Evolutionary conservation across 257 asterid genomes (phyloP).

Genomic region (Plantago major): DNA sequence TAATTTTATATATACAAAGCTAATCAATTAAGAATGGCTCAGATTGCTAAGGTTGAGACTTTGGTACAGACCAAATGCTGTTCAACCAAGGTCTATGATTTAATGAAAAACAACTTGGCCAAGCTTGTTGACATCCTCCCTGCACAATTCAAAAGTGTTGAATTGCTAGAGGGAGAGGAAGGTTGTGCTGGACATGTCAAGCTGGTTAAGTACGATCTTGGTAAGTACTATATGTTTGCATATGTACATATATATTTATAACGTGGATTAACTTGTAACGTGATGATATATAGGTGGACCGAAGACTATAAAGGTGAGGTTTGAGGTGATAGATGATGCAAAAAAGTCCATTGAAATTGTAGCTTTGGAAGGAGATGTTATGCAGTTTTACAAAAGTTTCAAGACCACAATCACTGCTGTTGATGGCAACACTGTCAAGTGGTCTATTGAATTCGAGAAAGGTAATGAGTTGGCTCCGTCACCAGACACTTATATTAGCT

Average conservation of each 20-base stretch:
- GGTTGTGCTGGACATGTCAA: conserved; percentile 28
- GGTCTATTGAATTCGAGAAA: conserved; percentile 25
- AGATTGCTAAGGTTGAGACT: conserved; percentile 26
- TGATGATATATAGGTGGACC: conserved; percentile 2
- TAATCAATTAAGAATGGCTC: conserved; percentile 23
- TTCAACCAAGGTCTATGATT: conserved; percentile 20
- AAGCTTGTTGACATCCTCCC: conserved; percentile 18
- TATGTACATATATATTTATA: neutral
- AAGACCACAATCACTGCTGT: neutral
- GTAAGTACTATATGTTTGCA: conserved; percentile 6
- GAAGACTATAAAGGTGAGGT: conserved; percentile 19
- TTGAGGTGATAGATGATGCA: conserved; percentile 23
- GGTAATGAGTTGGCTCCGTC: conserved; percentile 20
- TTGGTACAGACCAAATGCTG: conserved; percentile 23
- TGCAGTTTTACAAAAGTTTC: conserved; percentile 19
- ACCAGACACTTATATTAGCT: conserved; percentile 25
- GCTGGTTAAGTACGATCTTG: conserved; percentile 1
- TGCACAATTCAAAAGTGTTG: conserved; percentile 7
- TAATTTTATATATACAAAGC: neutral
- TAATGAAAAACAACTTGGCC: conserved; percentile 12
- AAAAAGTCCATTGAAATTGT: conserved; percentile 10
- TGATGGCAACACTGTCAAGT: conserved; percentile 19
- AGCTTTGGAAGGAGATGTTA: conserved; percentile 22
- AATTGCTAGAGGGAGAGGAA: conserved; percentile 27
- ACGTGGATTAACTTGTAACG: neutral